phyloP scores from a whole-genome alignment of 768 basidiomycete species.

The Agaricus blazei region DNA sequence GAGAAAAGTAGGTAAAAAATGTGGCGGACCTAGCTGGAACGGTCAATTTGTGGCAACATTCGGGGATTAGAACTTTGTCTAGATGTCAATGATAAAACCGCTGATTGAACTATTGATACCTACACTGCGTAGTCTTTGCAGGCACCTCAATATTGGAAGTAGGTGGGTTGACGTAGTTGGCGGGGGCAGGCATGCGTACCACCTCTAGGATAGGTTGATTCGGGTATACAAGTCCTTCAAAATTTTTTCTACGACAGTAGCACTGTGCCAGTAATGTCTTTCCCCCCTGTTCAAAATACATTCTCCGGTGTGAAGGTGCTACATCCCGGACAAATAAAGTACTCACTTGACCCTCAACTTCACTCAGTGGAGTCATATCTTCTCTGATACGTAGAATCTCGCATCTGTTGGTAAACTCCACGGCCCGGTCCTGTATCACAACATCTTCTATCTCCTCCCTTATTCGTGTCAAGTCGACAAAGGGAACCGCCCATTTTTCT shows the following conservation, averaged over 20 bases:
- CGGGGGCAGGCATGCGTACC: conserved; percentile 38
- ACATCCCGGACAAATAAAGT: conserved; percentile 16
- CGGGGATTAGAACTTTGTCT: conserved; percentile 73
- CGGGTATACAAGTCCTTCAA: conserved; percentile 55
- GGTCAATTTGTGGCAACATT: conserved; percentile 67
- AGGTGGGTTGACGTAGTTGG: conserved; percentile 57
- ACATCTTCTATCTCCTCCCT: conserved; percentile 52
- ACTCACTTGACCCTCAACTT: conserved; percentile 59
- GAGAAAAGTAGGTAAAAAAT: neutral
- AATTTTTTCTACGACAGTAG: conserved; percentile 44
- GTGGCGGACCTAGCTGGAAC: conserved; percentile 62
- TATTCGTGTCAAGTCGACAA: conserved; percentile 35
- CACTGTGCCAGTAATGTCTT: conserved; percentile 8
- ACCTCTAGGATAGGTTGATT: conserved; percentile 75
- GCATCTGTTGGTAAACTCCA: conserved; percentile 74
- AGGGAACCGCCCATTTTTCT: conserved; percentile 43
- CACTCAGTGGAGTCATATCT: conserved; percentile 72
- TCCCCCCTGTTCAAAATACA: conserved; percentile 2
- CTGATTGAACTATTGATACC: conserved; percentile 14
- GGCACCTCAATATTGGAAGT: conserved; percentile 29
- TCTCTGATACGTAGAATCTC: conserved; percentile 47
- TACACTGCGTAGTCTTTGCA: conserved; percentile 56
- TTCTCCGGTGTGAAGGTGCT: conserved; percentile 3
- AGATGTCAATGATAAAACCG: neutral
- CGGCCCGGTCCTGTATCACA: conserved; percentile 69